Base-by-base conservation (phyloP, 1,284 basidiomycete genomes). In the Leccinum brunneo-olivaceum region DNA sequence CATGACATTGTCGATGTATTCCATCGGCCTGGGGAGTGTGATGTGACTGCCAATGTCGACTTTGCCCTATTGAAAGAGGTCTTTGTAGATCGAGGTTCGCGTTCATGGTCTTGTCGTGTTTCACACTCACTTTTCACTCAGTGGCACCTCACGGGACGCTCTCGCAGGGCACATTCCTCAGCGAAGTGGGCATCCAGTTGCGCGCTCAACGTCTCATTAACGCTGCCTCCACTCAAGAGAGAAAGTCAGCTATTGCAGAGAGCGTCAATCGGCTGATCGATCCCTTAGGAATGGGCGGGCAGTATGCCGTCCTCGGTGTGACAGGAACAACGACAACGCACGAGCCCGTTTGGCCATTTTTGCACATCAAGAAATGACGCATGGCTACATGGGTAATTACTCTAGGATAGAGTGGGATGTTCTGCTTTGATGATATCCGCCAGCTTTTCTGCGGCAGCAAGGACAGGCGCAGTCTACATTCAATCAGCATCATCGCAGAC, bases 1-100 rank as follows among this genome's bases (percentile, higher is more conserved):
- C 96, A 98, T 63, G 73, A 84, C 50, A 79, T 93, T 16, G 88
- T 91, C 0, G 87, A 94, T 58, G 74, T 90, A 0, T 94, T 98
- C 57, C 72, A 84, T 44, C 67, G 75, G 9, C 94, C 95, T 0
- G 95, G 96, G 10, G 74, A 86, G 36, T 87, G 88, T 35, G 96
- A 98, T 63, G 67, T 98, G 39, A 98, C 96, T 0, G 84, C 87
- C 24, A 97, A 98, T 58, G 95, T 99, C 41, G 93, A 98, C 65
- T 99, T 98, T 65, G 76, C 81, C 0, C 90, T 90, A 60, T 72
- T 98, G 32, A 76, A 76, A 53, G 90, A 94, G 63, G 83, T 90
- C 0, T 68, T 94, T 48, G 62, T 64, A 1, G 78, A 77, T 43
- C 64, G 77, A 4, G 82, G 86, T 86, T 51, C 21, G 76, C 12